Conservation (phyloP, 495 filamentous ascomycete genomes). For the Penicillium parvum region DNA sequence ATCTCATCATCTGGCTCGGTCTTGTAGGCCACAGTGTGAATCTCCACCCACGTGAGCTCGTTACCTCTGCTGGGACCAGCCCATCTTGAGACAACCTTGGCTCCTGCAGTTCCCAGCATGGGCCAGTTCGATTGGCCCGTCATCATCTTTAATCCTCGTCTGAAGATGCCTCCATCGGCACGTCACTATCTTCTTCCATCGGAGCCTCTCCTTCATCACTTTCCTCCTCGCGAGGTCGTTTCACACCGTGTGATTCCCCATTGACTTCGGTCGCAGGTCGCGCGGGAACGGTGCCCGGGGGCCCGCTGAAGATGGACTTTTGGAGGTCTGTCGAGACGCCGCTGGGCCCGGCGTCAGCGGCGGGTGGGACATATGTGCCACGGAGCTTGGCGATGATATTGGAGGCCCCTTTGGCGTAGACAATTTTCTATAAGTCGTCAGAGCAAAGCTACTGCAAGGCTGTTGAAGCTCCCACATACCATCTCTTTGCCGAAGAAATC, state of each 20-base stretch:
- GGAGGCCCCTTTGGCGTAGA: conserved; percentile 83
- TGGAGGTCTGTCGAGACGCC: conserved; percentile 69
- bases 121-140: not conserved
- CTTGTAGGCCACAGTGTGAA: conserved; percentile 69
- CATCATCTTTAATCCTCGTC: conserved; percentile 43
- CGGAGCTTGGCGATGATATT: conserved; percentile 83
- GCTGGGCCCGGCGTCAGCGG: conserved; percentile 42
- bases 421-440: conserved; percentile 60
- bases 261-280: conserved; percentile 35
- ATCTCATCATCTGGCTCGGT: conserved; percentile 78
- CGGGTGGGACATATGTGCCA: conserved; percentile 73
- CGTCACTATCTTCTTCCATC: conserved; percentile 67
- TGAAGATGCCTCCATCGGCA: conserved; percentile 52
- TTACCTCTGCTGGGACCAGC: conserved; percentile 25
- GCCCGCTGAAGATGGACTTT: conserved; percentile 75
- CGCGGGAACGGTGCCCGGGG: conserved; percentile 47
- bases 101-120: conserved; percentile 2
- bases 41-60: conserved; percentile 56
- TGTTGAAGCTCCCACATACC: conserved; percentile 53
- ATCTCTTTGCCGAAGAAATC: conserved; percentile 84
- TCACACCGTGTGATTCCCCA: conserved; percentile 45
- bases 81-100: conserved; percentile 11
- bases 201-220: conserved; percentile 63
- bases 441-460: not conserved
- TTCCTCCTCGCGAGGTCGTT: conserved; percentile 71